Base-by-base conservation (phyloP, 2,329 filamentous ascomycete genomes). In the Aspergillus ochraceus region DNA sequence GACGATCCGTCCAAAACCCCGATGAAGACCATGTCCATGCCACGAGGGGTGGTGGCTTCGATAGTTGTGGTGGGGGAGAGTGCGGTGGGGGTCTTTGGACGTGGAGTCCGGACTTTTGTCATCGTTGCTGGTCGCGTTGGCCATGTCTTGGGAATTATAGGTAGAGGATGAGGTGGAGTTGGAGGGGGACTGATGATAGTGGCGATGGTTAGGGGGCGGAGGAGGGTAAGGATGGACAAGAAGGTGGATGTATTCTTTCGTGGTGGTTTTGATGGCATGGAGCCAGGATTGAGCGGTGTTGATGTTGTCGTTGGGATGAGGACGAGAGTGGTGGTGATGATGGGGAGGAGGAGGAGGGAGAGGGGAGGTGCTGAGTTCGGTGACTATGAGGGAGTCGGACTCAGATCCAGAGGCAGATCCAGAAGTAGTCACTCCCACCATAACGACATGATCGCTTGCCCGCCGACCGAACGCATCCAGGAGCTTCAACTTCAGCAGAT, bases 361-460 rank as follows among this genome's bases (percentile, higher is more conserved):
- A 5, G 70, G 62, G 22, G 64, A 59, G 10, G 69, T 64, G 6
- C 68, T 64, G 56, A 75, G 65, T 6, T 68, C 65, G 5, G 67
- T 65, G 32, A 78, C 71, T 4, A 63, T 49, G 3, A 71, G 61
- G 8, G 26, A 29, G 11, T 36, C 3, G 5, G 36, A 63, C 64
- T 2, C 67, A 68, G 14, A 8, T n/a, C 71, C 64, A 2, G 65
- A 55, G 26, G 65, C 66, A 11, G 66, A 60, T 4, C 72, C 59
- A 29, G 26, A 29, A 9, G 26, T 29, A 2, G 77, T 59, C 42
- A 71, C 1, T 17, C 36, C 66, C 22, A 78, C 55, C 0, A 67
- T 60, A 8, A 77, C 65, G 5, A 68, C 62, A 42, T 73, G 62
- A 2, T 68, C 64, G 12, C 68, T 71, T 12, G 71, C 69, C 1